These are phyloP conservation scores for Pichia nakasei DNA, from an alignment of 805 yeast genomes.

Conservation along the genomic window DNA sequence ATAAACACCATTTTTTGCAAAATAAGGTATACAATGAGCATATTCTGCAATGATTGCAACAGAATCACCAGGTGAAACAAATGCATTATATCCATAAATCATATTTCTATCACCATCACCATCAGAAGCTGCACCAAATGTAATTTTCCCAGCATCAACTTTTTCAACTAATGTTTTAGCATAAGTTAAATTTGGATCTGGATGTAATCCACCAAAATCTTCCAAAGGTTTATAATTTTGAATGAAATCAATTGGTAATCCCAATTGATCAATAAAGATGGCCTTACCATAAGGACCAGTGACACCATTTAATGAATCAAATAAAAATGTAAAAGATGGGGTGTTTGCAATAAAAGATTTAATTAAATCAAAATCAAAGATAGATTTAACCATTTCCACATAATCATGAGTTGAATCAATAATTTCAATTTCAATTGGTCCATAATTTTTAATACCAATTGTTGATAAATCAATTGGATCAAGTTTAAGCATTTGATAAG, in stretches of 20 bases:
- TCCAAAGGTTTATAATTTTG: constrained; percentile 77
- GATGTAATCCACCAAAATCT: constrained; percentile 96
- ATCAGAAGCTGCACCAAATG: constrained; percentile 98
- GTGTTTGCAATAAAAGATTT: constrained; percentile 52
- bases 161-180: constrained; percentile 78
- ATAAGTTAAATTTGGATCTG: constrained; percentile 95
- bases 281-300: constrained; percentile 94
- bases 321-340: constrained; percentile 61
- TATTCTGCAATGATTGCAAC: constrained; percentile 96
- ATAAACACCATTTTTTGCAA: constrained; percentile 71
- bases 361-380: constrained; percentile 82
- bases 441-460: constrained; percentile 45
- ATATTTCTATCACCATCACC: constrained; percentile 99
- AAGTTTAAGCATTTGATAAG: constrained; percentile 51
- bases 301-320: constrained; percentile 90
- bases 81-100: constrained; percentile 93
- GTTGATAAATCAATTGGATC: constrained; percentile 55
- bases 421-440: constrained; percentile 65
- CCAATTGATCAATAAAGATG: constrained; percentile 77
- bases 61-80: constrained; percentile 97
- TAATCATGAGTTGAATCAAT: constrained; percentile 78
- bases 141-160: constrained; percentile 75
- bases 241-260: constrained; percentile 56
- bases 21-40: constrained; percentile 85
- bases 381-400: constrained; percentile 66